Base-by-base conservation (phyloP, 768 basidiomycete genomes). In the Gloeophyllum trabeum region DNA sequence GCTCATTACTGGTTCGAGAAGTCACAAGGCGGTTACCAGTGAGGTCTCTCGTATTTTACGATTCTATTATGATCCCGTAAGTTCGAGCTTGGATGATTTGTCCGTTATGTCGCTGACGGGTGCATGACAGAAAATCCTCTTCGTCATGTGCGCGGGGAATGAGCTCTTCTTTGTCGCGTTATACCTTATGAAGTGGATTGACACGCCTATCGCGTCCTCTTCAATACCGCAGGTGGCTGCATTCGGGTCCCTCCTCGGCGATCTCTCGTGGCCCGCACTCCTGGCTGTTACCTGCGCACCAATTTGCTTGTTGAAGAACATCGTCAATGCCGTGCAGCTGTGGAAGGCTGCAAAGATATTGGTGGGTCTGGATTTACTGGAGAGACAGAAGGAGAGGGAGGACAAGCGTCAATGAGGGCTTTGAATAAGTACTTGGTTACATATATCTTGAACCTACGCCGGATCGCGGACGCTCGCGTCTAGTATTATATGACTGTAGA, bases 321-420 rank as follows among this genome's bases (percentile, higher is more conserved):
- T 92, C 43, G 89, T 99, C 68, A 96, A 97, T 59, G 60, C 86
- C 24, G 92, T 99, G 5, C 96, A 99, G 61, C 76, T 97, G 44
- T 97, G 93, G 93, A 99, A 99, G 60, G 94, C 96, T 21, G 84
- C 86, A 25, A 91, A 91, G 63, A 89, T 91, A 43, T 71, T 96
- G 13, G 92, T 96, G 12, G 91, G 92, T 1, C 86, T 96, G 7
- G 92, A 96, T 55, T 64, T 96, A 37, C 87, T 86, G 35, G 90
- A 93, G 61, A 67, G 92, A 49, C 79, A 79, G 28, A 71, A 73
- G 43, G 81, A 46, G 40, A 40, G 24, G 45, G 30, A 32, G 28
- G 28, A 32, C 10, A 32, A 32, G 28, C 10, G 16, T n/a, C n/a
- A n/a, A n/a, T n/a, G n/a, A n/a, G n/a, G n/a, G n/a, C n/a, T n/a